These are phyloP conservation scores for Capsicum rhomboideum DNA, from an alignment of 257 asterid genomes.

Conservation along the genomic window DNA sequence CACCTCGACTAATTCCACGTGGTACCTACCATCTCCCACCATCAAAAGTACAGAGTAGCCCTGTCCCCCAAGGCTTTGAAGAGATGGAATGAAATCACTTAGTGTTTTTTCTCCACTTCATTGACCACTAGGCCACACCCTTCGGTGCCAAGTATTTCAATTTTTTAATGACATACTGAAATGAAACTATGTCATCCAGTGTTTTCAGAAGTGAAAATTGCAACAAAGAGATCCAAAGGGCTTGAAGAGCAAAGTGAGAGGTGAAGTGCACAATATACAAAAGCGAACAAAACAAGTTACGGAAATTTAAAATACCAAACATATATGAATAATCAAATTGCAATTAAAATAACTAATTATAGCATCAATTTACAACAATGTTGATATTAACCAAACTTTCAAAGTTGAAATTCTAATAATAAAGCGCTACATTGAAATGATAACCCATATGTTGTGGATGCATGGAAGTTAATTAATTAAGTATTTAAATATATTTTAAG, in stretches of 20 bases:
- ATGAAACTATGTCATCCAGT: background rate
- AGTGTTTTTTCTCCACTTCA: background rate
- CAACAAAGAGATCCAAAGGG: background rate
- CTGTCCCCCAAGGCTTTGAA: background rate
- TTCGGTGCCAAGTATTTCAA: background rate
- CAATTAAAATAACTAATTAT: background rate
- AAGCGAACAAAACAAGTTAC: background rate
- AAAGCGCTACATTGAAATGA: background rate
- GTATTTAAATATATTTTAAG: too few species aligned
- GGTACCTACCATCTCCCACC: background rate
- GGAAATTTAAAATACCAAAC: background rate
- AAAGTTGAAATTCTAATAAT: background rate
- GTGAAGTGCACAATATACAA: background rate
- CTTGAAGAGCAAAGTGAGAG: background rate
- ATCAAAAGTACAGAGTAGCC: background rate
- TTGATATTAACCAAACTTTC: background rate
- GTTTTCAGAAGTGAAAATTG: background rate
- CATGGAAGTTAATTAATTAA: too few species aligned
- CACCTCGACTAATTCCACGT: background rate
- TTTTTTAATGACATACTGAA: background rate
- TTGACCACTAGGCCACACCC: background rate
- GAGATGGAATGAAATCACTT: background rate
- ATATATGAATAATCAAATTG: background rate
- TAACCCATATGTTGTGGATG: background rate
- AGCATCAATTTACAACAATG: background rate